Evolutionary conservation across 192 early-diverging fungal species (phyloP).

Genomic region (Coemansia sp.): DNA sequence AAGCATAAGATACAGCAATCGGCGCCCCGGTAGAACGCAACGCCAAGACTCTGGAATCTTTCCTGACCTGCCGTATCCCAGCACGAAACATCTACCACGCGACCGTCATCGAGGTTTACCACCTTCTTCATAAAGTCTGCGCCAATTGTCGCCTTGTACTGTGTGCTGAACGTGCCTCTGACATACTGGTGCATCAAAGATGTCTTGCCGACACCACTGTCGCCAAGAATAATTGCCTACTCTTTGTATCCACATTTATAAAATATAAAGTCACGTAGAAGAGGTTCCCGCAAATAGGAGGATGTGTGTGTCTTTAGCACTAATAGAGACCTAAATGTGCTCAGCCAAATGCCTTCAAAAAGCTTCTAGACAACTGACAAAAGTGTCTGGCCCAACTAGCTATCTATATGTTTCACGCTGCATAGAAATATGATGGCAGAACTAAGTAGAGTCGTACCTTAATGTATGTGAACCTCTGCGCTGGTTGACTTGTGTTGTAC

Average conservation of each 20-base stretch:
- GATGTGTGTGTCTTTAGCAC: not conserved
- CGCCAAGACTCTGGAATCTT: slow-evolving; percentile 96
- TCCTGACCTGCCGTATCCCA: slow-evolving; percentile 99
- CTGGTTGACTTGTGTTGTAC: slow-evolving; percentile 40
- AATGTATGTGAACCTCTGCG: slow-evolving; percentile 43
- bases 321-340: not conserved
- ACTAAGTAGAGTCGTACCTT: slow-evolving; percentile 24
- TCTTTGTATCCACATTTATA: not conserved
- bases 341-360: not conserved
- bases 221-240: slow-evolving; percentile 54
- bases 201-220: slow-evolving; percentile 91
- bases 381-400: not conserved
- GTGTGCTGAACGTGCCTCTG: slow-evolving; percentile 91
- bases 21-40: slow-evolving; percentile 98
- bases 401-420: not conserved
- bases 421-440: not conserved
- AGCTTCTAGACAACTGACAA: not conserved
- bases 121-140: slow-evolving; percentile 99
- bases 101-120: slow-evolving; percentile 83
- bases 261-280: not conserved
- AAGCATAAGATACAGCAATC: slow-evolving; percentile 98
- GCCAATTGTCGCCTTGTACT: slow-evolving; percentile 99
- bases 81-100: slow-evolving; percentile 92
- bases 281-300: not conserved
- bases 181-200: slow-evolving; percentile 99